Evolutionary conservation across 2,329 filamentous ascomycete genomes (phyloP).

Genomic region (Trichoderma sp.): DNA sequence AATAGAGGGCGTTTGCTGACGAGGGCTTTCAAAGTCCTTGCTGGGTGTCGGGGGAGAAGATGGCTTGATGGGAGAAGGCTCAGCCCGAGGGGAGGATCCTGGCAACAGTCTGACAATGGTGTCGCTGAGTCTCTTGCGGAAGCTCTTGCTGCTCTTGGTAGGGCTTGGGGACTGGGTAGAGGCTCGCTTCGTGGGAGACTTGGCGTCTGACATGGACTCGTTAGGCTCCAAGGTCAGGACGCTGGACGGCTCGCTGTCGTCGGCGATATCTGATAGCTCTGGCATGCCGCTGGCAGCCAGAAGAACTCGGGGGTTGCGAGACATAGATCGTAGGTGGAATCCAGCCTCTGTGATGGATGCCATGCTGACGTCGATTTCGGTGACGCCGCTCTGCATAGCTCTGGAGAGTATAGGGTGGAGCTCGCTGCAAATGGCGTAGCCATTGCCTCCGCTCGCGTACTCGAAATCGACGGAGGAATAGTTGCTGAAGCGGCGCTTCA

Average conservation of each 20-base stretch:
- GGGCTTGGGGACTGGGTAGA: slow-evolving; percentile 29
- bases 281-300: slow-evolving; percentile 28
- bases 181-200: slow-evolving; percentile 34
- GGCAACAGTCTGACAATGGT: slow-evolving; percentile 33
- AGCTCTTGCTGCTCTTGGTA: slow-evolving; percentile 28
- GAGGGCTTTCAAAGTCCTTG: slow-evolving; percentile 15
- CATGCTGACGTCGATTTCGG: slow-evolving; percentile 27
- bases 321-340: slow-evolving; percentile 23
- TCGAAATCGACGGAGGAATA: slow-evolving; percentile 21
- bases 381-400: slow-evolving; percentile 24
- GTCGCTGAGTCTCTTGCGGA: slow-evolving; percentile 29
- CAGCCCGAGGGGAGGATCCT: slow-evolving; percentile 24
- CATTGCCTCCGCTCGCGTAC: slow-evolving; percentile 29
- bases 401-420: slow-evolving; percentile 28
- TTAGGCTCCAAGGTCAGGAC: slow-evolving; percentile 26
- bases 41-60: slow-evolving; percentile 30
- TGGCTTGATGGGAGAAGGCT: slow-evolving; percentile 35
- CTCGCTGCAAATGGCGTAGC: slow-evolving; percentile 27
- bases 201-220: slow-evolving; percentile 26
- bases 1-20: neutral
- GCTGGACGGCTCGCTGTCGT: slow-evolving; percentile 32
- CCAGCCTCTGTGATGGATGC: slow-evolving; percentile 31
- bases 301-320: slow-evolving; percentile 26
- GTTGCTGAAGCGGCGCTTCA: slow-evolving; percentile 31
- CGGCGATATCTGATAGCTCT: slow-evolving; percentile 30